phyloP scores from a whole-genome alignment of 2,329 filamentous ascomycete genomes.

The Lithohypha guttulata region DNA sequence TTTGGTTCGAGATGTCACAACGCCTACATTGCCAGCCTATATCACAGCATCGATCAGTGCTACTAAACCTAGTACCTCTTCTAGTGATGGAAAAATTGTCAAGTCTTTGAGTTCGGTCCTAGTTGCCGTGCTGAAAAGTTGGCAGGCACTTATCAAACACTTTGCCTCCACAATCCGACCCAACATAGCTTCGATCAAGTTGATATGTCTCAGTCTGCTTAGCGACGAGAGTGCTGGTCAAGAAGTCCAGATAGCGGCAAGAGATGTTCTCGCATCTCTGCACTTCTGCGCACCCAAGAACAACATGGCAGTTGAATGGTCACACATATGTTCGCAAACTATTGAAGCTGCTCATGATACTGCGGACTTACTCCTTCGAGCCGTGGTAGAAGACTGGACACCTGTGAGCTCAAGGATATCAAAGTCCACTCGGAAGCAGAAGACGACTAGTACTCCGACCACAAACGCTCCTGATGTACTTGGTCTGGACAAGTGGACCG shows the following conservation, averaged over 20 bases:
- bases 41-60: conserved; percentile 63
- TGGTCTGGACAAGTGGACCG: conserved; percentile 58
- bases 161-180: conserved; percentile 78
- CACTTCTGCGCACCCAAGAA: conserved; percentile 75
- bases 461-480: conserved; percentile 33
- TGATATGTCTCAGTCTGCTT: conserved; percentile 49
- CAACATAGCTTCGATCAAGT: conserved; percentile 57
- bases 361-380: conserved; percentile 66
- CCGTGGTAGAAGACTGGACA: conserved; percentile 72
- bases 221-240: conserved; percentile 45
- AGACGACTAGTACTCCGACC: conserved; percentile 28
- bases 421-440: conserved; percentile 26
- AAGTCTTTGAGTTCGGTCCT: conserved; percentile 38
- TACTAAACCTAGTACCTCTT: conserved; percentile 26
- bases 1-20: conserved; percentile 76
- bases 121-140: conserved; percentile 59
- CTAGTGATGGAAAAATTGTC: conserved; percentile 4
- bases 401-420: conserved; percentile 42
- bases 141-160: conserved; percentile 61
- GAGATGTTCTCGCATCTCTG: conserved; percentile 57
- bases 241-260: conserved; percentile 47
- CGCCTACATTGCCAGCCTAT: conserved; percentile 66
- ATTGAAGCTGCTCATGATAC: conserved; percentile 58
- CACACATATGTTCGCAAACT: conserved; percentile 50
- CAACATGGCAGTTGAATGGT: conserved; percentile 67